These are phyloP conservation scores for Andalucia godoyi DNA, from an alignment of 78 protist species.

Conservation along the genomic window DNA sequence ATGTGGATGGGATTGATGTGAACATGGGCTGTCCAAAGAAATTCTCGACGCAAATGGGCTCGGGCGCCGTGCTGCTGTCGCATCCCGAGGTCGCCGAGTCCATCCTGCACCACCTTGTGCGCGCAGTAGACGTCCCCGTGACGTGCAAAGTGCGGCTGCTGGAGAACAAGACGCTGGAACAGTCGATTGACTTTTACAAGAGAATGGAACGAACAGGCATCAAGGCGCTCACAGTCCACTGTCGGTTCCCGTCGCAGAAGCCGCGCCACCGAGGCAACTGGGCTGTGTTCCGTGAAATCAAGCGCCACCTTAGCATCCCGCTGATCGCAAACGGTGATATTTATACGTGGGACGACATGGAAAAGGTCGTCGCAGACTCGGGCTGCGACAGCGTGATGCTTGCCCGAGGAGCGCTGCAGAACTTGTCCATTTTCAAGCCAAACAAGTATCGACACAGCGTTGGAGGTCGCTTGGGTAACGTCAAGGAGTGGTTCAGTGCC, in stretches of 20 bases:
- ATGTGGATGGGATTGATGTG: constrained; percentile 57
- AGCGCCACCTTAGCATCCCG: not conserved
- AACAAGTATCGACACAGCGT: not conserved
- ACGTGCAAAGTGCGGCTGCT: constrained; percentile 58
- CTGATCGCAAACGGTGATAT: constrained; percentile 33
- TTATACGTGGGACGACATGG: not conserved
- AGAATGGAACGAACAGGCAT: constrained; percentile 30
- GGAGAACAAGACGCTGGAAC: not conserved
- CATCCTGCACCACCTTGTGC: not conserved
- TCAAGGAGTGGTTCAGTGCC: not conserved
- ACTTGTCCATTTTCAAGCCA: constrained; percentile 19
- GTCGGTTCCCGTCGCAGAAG: constrained; percentile 11
- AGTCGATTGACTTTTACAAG: constrained; percentile 4
- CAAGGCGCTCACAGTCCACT: constrained; percentile 43
- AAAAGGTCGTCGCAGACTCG: not conserved
- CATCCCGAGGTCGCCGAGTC: constrained; percentile 8
- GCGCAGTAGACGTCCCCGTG: constrained; percentile 4
- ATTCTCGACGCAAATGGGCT: constrained; percentile 39
- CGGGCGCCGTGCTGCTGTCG: constrained; percentile 48
- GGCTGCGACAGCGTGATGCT: constrained; percentile 11
- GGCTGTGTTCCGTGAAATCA: not conserved
- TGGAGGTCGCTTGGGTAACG: not conserved
- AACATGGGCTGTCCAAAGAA: constrained; percentile 70
- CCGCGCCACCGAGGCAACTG: not conserved
- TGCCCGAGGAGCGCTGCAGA: constrained; percentile 44